A percentile compares a stretch with the other conserved stretches of the same genome.
phyloP scores from a whole-genome alignment of 139 green algal genomes.

The Coccomyxa sp. region DNA sequence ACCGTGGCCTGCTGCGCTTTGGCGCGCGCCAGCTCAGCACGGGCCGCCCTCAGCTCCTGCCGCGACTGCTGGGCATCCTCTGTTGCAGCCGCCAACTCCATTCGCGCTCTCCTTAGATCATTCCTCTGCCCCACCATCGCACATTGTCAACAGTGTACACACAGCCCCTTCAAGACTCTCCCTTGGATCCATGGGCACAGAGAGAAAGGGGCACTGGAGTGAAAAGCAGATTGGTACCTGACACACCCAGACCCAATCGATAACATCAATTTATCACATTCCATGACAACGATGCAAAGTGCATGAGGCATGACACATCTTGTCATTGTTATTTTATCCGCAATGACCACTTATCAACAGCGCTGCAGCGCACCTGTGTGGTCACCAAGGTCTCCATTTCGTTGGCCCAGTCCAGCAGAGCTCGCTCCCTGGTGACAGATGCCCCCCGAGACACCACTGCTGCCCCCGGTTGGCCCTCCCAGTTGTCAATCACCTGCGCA shows the following conservation, averaged over 20 bases:
- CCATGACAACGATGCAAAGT: not conserved
- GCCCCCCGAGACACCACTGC: slow-evolving; percentile 24
- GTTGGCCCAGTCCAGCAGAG: slow-evolving; percentile 39
- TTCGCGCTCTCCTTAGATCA: slow-evolving; percentile 33
- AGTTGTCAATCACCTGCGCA: slow-evolving; percentile 55
- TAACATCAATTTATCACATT: not conserved
- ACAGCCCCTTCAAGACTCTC: not conserved
- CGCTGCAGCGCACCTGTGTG: slow-evolving; percentile 2
- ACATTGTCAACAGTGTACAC: not conserved
- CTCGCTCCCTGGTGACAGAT: slow-evolving; percentile 32
- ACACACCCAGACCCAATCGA: not conserved
- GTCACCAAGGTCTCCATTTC: slow-evolving; percentile 37
- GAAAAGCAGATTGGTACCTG: not conserved
- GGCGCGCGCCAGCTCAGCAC: slow-evolving; percentile 21
- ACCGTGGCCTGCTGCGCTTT: slow-evolving; percentile 10
- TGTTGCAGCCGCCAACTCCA: slow-evolving; percentile 45
- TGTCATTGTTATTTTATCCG: not conserved
- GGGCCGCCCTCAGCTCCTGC: slow-evolving; percentile 7
- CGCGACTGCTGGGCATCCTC: slow-evolving; percentile 28
- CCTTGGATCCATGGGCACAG: not conserved
- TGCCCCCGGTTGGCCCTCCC: slow-evolving; percentile 40
- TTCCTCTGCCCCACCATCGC: slow-evolving; percentile 17
- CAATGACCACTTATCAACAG: not conserved
- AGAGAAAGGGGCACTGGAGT: not conserved
- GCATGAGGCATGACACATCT: not conserved